Percentiles rank a stretch among this genome's conserved stretches.
phyloP scores from a whole-genome alignment of 2,329 filamentous ascomycete species.

The Kalmusia sp. region DNA sequence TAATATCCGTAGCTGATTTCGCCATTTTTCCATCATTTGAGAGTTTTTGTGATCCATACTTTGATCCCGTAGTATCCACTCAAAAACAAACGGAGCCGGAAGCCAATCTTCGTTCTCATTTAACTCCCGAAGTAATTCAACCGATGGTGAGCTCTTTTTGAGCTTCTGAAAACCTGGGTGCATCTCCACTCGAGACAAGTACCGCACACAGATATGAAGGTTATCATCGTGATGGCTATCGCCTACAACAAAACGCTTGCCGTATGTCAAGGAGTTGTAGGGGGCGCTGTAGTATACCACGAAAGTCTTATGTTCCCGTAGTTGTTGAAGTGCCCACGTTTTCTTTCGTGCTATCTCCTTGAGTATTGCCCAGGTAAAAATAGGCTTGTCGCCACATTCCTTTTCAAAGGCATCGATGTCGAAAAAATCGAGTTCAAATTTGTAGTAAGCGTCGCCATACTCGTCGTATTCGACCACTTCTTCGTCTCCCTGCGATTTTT shows the following conservation, averaged over 20 bases:
- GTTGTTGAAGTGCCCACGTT: background rate
- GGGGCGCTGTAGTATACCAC: background rate
- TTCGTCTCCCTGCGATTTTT: no score
- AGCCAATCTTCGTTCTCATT: background rate
- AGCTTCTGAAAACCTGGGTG: background rate
- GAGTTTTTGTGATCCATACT: background rate
- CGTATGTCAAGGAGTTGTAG: no score
- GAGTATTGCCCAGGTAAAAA: background rate
- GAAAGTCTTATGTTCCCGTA: background rate
- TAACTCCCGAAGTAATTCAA: background rate
- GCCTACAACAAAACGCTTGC: background rate
- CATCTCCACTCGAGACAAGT: background rate
- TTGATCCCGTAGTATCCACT: background rate
- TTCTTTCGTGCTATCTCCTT: background rate
- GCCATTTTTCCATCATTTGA: background rate
- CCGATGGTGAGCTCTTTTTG: background rate
- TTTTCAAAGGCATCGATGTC: background rate
- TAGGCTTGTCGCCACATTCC: background rate
- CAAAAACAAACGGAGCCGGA: background rate
- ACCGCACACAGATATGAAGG: background rate
- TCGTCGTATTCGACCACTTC: no score
- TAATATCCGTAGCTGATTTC: background rate
- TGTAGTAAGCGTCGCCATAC: background rate
- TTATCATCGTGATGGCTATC: background rate
- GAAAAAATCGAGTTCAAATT: background rate